phyloP scores from a whole-genome alignment of 345 rosid genomes.

The Firmiana major region DNA sequence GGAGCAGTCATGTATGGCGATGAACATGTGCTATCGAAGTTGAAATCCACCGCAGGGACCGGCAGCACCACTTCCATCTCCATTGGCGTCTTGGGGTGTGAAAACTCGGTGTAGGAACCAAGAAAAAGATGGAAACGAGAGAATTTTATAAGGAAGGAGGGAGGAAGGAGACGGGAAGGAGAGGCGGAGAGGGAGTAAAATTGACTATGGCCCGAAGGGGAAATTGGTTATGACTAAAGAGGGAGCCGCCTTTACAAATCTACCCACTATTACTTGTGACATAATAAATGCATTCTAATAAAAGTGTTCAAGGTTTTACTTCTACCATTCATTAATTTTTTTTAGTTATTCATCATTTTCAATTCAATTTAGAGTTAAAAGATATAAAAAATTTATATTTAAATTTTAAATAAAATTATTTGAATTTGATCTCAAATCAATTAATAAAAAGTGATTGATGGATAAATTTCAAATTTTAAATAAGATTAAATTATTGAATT shows the following conservation, averaged over 20 bases:
- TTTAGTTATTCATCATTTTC: neutral
- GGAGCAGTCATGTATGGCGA: slow-evolving; percentile 98
- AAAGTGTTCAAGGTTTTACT: neutral
- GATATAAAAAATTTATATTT: no score
- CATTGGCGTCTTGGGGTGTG: slow-evolving; percentile 17
- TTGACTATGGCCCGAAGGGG: slow-evolving; percentile 14
- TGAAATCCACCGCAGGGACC: slow-evolving; percentile 43
- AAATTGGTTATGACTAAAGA: slow-evolving; percentile 10
- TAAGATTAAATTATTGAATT: neutral
- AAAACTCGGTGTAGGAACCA: neutral
- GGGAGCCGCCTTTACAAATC: slow-evolving; percentile 52
- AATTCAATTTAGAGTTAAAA: no score
- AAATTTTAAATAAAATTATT: neutral
- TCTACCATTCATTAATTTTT: neutral
- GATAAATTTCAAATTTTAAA: no score
- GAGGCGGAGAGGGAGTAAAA: neutral
- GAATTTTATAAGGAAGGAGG: slow-evolving; percentile 8
- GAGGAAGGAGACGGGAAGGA: neutral
- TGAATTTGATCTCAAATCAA: no score
- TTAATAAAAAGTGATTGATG: no score
- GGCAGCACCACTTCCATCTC: slow-evolving; percentile 50
- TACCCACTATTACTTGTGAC: slow-evolving; percentile 21
- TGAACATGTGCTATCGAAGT: slow-evolving; percentile 75
- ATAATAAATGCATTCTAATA: slow-evolving; percentile 15
- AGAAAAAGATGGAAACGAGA: neutral